A percentile compares a stretch with the other conserved stretches of the same genome.
phyloP scores from a whole-genome alignment of 1,139 yeast species.

The Candida tunisiensis region DNA sequence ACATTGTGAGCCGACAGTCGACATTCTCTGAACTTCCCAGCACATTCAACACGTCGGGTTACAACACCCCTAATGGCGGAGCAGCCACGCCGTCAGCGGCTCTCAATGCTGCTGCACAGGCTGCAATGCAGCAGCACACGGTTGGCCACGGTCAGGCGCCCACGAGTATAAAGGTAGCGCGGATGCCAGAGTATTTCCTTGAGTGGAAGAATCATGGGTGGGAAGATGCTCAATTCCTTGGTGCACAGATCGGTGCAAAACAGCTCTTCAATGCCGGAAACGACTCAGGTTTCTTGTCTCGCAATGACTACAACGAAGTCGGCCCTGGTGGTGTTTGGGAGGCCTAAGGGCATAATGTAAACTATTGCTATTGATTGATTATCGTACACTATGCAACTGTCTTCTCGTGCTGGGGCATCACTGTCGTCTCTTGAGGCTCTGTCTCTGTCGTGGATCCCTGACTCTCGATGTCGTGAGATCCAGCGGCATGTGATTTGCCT shows the following conservation, averaged over 20 bases:
- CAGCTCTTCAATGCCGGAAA: slow-evolving; percentile 48
- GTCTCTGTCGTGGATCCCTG: too few species aligned
- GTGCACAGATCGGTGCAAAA: slow-evolving; percentile 78
- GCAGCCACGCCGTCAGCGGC: slow-evolving; percentile 8
- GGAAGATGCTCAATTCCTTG: slow-evolving; percentile 64
- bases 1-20: slow-evolving; percentile 27
- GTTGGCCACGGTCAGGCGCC: slow-evolving; percentile 58
- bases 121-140: slow-evolving; percentile 8
- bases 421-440: too few species aligned
- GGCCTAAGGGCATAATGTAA: too few species aligned
- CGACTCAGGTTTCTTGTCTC: slow-evolving; percentile 53
- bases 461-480: too few species aligned
- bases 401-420: too few species aligned
- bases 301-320: slow-evolving; percentile 55
- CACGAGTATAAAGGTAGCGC: slow-evolving; percentile 45
- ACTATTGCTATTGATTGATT: too few species aligned
- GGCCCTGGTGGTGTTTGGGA: slow-evolving; percentile 61
- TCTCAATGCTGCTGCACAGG: slow-evolving; percentile 7
- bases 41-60: slow-evolving; percentile 17
- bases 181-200: slow-evolving; percentile 82
- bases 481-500: too few species aligned
- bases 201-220: slow-evolving; percentile 85
- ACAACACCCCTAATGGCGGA: slow-evolving; percentile 15
- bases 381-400: too few species aligned
- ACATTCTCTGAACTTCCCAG: slow-evolving; percentile 22